Evolutionary conservation across 371 early-diverging fungal genomes (phyloP), one percentile per base, ranked within the genome.

Genomic region (Nematocida sp.): DNA sequence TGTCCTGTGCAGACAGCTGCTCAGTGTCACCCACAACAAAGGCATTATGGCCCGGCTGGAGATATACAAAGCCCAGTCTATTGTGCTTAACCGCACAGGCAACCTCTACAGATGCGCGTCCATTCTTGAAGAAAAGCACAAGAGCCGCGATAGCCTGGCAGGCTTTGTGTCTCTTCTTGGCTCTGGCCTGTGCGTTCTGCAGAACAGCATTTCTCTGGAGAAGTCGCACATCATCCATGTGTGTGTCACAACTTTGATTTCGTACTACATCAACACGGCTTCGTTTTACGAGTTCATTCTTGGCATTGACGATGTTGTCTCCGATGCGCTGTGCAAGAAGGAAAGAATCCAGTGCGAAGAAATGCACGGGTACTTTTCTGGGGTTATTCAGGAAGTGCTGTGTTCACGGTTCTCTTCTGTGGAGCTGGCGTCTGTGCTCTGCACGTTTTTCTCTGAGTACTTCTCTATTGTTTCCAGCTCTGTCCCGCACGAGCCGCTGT

Each of bases 371-470:
- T 70, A 57, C 58, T 70, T 70, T 29, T 49, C 58, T 15, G 74
- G 63, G 25, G n/a, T 70, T 3, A 19, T 62, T n/a, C 74, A 70
- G 32, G 74, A 70, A 32, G 19, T 76, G 11, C 11, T 43, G 8
- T 23, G 41, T 3, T 5, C 62, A 36, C 27, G 34, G 2, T 19
- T 70, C 29, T 32, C 50, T 5, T 62, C 19, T 41, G 31, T 27
- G 11, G 60, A 70, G 5, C 34, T 57, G n/a, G 4, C 56, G 4
- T 1, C 31, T 23, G 25, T 43, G 41, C 58, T 70, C n/a, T 50
- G 76, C 19, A 23, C 34, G 17, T 70, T 70, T 36, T 70, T 70
- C 34, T 60, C 51, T n/a, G 74, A 70, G 62, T 56, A 70, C 62
- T 70, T 60, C 46, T 25, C 27, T 29, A 29, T 70, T 32, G 37